Base-by-base conservation (phyloP, 2,329 filamentous ascomycete species). In the Colletotrichum coccodes region DNA sequence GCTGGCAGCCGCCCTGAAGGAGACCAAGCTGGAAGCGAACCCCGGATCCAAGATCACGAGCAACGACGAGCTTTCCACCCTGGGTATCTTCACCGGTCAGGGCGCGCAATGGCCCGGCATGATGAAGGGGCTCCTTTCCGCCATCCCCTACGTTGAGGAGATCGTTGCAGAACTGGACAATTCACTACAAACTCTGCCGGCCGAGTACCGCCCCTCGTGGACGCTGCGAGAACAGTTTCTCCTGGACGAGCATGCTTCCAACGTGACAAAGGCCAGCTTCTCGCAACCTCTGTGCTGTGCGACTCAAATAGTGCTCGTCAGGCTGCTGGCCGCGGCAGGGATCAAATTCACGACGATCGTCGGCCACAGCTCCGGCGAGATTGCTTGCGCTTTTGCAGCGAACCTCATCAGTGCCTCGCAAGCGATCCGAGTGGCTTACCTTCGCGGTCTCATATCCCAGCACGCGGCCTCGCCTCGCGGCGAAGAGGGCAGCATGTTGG, bases 281-380 rank as follows among this genome's bases (percentile, higher is more conserved):
- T 60, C 64, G 4, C 72, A 73, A 14, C 70, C 71, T 0, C 38
- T 62, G 6, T 65, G 64, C 8, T 70, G 63, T 0, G 70, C 68
- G 6, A 42, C 72, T 11, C 71, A 74, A 50, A 56, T 46, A 23
- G 76, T 73, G 7, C 61, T 79, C 0, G 71, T 78, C 7, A 72
- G 77, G 5, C 53, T 76, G 2, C 68, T 79, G 0, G 34, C 62
- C 0, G 68, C 73, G 0, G 79, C 79, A 6, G 78, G 78, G 2
- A 63, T 85, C 26, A 52, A 64, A 0, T 78, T 82, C 6, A 42
- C 66, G 2, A 77, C 76, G 1, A 80, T 83, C 0, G 78, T 85
- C 2, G 84, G 85, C 3, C 85, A 86, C 71, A 85, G 83, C 0
- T 83, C 81, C 0, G 85, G 85, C 1, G 85, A 87, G 70, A 86